These are phyloP conservation scores for Naganishia liquefaciens DNA, from an alignment of 1,284 basidiomycete genomes.

Conservation along the genomic window DNA sequence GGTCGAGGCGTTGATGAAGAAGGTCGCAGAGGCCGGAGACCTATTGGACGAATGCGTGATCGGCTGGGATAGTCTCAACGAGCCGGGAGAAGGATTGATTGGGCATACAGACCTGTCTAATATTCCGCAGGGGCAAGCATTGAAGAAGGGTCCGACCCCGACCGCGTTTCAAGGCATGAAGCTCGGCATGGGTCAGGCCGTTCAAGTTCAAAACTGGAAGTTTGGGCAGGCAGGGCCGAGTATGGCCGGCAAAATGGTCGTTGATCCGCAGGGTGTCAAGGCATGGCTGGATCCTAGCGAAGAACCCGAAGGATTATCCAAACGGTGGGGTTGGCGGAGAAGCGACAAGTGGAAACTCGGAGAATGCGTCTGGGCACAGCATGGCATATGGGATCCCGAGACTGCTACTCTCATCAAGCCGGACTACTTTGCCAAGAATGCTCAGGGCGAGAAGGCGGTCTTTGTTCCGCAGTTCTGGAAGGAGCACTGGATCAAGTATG, in stretches of 20 bases:
- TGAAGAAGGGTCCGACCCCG: conserved; percentile 83
- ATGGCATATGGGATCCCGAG: conserved; percentile 84
- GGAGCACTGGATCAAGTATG: conserved; percentile 70
- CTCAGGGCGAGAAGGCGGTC: conserved; percentile 58
- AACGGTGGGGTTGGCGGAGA: conserved; percentile 77
- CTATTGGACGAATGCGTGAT: conserved; percentile 84
- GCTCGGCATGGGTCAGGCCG: conserved; percentile 81
- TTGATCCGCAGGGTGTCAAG: conserved; percentile 78
- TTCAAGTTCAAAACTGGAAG: conserved; percentile 73
- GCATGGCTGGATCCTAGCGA: conserved; percentile 68
- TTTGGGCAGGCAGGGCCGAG: conserved; percentile 80
- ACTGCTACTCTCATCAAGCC: conserved; percentile 69
- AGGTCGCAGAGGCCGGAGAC: conserved; percentile 70
- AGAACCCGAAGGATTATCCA: conserved; percentile 52
- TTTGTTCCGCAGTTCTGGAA: conserved; percentile 84
- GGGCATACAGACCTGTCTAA: conserved; percentile 71
- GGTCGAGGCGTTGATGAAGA: conserved; percentile 70
- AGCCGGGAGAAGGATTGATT: conserved; percentile 85
- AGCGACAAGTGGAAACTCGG: conserved; percentile 77
- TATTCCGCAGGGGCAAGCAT: conserved; percentile 66
- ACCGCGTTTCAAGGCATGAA: conserved; percentile 80
- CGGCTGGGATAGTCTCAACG: conserved; percentile 96
- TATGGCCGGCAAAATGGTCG: conserved; percentile 67
- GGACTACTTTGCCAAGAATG: conserved; percentile 69
- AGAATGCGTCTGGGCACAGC: conserved; percentile 85